These are phyloP conservation scores for Spizellomyces sp. DNA, from an alignment of 192 early-diverging fungal species.

Conservation along the genomic window DNA sequence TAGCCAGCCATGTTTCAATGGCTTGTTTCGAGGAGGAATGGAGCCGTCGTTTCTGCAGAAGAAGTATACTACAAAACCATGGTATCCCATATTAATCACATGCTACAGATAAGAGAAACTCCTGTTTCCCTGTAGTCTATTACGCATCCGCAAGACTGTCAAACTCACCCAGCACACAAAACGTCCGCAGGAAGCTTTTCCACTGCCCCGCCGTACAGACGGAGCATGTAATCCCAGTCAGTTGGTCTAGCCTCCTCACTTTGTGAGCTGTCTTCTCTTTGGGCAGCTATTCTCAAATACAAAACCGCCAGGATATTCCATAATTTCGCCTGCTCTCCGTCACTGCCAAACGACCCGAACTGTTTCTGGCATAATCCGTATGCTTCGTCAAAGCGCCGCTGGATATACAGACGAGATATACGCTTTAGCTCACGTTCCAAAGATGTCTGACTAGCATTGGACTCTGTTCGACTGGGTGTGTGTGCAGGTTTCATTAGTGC, in stretches of 20 bases:
- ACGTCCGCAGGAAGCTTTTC: conserved; percentile 17
- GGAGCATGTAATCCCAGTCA: conserved; percentile 17
- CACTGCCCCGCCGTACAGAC: conserved; percentile 8
- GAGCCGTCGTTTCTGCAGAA: background rate
- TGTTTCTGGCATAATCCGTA: conserved; percentile 4
- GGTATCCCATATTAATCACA: background rate
- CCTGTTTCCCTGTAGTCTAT: background rate
- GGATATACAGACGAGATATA: conserved; percentile 15
- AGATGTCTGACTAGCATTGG: background rate
- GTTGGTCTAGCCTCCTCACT: background rate
- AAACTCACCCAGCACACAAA: conserved; percentile 23
- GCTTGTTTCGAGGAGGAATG: background rate
- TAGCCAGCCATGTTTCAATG: conserved; percentile 20
- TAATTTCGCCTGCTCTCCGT: background rate
- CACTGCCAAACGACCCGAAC: conserved; percentile 9
- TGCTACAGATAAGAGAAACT: background rate
- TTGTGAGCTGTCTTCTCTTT: background rate
- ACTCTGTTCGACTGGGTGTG: no score
- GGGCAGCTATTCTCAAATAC: conserved; percentile 17
- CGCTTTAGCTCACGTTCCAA: conserved; percentile 10
- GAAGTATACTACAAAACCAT: background rate
- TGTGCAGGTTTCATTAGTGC: no score
- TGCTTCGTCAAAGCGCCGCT: conserved; percentile 25
- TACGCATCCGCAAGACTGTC: no score
- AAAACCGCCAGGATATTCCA: conserved; percentile 8